phyloP scores from a whole-genome alignment of 176 grass and related monocot genomes.

The Triticum monococcum region DNA sequence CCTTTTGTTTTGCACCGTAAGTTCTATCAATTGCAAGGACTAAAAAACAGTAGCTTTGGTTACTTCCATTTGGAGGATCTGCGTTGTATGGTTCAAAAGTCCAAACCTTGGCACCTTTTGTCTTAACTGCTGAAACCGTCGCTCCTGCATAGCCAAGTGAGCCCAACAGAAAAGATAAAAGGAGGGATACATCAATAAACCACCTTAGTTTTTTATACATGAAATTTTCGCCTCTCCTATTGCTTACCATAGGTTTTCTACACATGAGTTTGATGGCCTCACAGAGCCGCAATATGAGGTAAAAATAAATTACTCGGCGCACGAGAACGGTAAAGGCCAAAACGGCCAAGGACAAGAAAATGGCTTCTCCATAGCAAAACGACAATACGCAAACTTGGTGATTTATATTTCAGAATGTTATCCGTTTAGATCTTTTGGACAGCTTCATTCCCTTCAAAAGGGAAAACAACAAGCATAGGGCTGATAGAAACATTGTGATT shows the following conservation, averaged over 20 bases:
- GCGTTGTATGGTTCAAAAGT: slow-evolving; percentile 33
- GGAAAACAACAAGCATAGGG: slow-evolving; percentile 23
- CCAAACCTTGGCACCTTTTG: slow-evolving; percentile 48
- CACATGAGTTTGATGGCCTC: slow-evolving; percentile 15
- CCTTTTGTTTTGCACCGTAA: slow-evolving; percentile 42
- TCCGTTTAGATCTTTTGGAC: slow-evolving; percentile 26
- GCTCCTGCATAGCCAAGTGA: slow-evolving; percentile 33
- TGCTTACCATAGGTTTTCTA: not conserved
- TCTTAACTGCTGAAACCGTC: slow-evolving; percentile 33
- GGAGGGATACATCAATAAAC: slow-evolving; percentile 7
- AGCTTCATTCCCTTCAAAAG: slow-evolving; percentile 30
- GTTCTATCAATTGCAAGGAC: slow-evolving; percentile 52
- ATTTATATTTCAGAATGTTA: slow-evolving; percentile 27
- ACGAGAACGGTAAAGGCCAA: not conserved
- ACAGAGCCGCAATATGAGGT: not conserved
- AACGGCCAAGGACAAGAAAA: slow-evolving; percentile 24
- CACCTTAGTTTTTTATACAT: not conserved
- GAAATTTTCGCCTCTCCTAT: not conserved
- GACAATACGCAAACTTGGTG: slow-evolving; percentile 37
- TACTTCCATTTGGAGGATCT: slow-evolving; percentile 45
- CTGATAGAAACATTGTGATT: slow-evolving; percentile 39
- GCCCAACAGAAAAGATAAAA: slow-evolving; percentile 47
- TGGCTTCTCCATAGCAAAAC: slow-evolving; percentile 4
- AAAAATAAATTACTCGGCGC: slow-evolving; percentile 9
- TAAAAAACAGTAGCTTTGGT: slow-evolving; percentile 43